Evolutionary conservation across 2,329 filamentous ascomycete genomes (phyloP).

Genomic region (Cytospora paraplurivora): DNA sequence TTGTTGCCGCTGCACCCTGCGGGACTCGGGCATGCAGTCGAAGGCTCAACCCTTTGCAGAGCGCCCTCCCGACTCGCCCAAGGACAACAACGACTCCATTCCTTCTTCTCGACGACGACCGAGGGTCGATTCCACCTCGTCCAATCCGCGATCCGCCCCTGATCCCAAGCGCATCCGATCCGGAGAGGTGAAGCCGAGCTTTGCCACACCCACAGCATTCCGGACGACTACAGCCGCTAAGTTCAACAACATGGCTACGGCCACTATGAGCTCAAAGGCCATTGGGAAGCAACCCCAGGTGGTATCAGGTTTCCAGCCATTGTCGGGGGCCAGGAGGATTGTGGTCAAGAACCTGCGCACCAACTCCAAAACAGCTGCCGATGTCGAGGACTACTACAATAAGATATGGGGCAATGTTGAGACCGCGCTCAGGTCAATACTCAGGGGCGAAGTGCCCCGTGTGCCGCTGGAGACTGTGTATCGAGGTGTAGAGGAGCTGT

Average conservation of each 20-base stretch:
- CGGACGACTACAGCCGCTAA: slow-evolving; percentile 16
- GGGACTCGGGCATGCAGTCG: slow-evolving; percentile 29
- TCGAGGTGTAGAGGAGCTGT: slow-evolving; percentile 87
- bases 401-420: slow-evolving; percentile 75
- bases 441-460: slow-evolving; percentile 63
- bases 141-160: slow-evolving; percentile 28
- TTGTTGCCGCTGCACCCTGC: slow-evolving; percentile 26
- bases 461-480: slow-evolving; percentile 88
- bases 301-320: slow-evolving; percentile 64
- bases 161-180: slow-evolving; percentile 37
- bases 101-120: slow-evolving; percentile 32
- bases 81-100: slow-evolving; percentile 22
- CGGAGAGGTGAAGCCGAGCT: slow-evolving; percentile 18
- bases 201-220: neutral
- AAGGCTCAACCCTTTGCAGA: slow-evolving; percentile 18
- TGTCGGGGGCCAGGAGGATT: slow-evolving; percentile 78
- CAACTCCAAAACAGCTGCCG: slow-evolving; percentile 55
- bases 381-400: slow-evolving; percentile 76
- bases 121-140: slow-evolving; percentile 36
- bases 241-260: slow-evolving; percentile 25
- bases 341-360: slow-evolving; percentile 90
- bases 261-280: slow-evolving; percentile 36
- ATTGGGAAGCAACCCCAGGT: slow-evolving; percentile 43
- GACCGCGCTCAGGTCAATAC: slow-evolving; percentile 71
- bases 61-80: slow-evolving; percentile 13